Percentiles rank a stretch among this genome's conserved stretches.
Evolutionary conservation across 495 filamentous ascomycete genomes (phyloP).

Genomic region (Lindgomyces ingoldianus): DNA sequence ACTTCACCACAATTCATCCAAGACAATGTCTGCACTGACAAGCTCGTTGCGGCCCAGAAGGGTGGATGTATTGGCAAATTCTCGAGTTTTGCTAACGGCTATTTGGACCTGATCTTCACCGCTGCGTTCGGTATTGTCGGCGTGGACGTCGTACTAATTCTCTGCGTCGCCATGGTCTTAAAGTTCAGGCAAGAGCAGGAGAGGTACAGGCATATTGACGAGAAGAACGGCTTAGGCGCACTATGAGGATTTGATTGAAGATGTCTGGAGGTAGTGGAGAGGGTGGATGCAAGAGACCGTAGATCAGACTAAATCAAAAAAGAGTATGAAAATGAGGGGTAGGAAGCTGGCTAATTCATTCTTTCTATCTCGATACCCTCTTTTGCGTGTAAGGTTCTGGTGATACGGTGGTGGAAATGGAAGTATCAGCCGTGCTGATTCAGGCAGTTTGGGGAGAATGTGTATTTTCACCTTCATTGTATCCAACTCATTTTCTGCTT

Average conservation of each 20-base stretch:
- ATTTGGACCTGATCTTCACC: slow-evolving; percentile 72
- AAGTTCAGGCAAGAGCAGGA: slow-evolving; percentile 71
- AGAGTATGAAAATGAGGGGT: slow-evolving; percentile 11
- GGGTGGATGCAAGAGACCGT: neutral
- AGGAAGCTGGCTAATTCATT: slow-evolving; percentile 9
- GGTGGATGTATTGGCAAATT: slow-evolving; percentile 65
- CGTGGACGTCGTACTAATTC: slow-evolving; percentile 62
- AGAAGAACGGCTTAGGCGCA: slow-evolving; percentile 54
- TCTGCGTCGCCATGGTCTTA: slow-evolving; percentile 67
- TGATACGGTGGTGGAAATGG: neutral
- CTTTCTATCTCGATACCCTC: neutral
- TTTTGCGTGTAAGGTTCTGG: neutral
- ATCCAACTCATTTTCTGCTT: neutral
- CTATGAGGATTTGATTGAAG: slow-evolving; percentile 23
- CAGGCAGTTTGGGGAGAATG: neutral
- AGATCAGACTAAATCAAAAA: neutral
- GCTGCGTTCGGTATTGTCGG: slow-evolving; percentile 74
- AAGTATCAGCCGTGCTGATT: neutral
- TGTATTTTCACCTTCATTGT: neutral
- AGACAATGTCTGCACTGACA: slow-evolving; percentile 61
- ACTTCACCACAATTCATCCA: slow-evolving; percentile 64
- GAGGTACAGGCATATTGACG: slow-evolving; percentile 70
- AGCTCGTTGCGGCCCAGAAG: slow-evolving; percentile 64
- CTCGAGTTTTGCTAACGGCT: slow-evolving; percentile 63
- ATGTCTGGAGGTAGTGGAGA: neutral